These are phyloP conservation scores for Gonium pectorale DNA, from an alignment of 139 green algal genomes.

Conservation along the genomic window DNA sequence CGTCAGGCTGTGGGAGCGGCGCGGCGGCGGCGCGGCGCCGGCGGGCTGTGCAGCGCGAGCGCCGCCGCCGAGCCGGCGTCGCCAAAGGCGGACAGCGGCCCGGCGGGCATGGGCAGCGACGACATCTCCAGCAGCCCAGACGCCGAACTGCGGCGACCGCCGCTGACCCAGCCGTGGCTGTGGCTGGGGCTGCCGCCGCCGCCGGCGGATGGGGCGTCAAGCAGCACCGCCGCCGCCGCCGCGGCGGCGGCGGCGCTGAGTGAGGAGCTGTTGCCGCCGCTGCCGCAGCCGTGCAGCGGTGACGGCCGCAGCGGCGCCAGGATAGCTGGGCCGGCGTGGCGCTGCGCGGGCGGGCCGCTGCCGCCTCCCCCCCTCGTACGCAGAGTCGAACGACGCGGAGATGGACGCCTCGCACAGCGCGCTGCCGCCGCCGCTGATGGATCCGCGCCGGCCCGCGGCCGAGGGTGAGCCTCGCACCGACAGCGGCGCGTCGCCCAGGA, in stretches of 20 bases:
- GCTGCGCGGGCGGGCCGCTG: no score
- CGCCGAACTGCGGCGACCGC: neutral
- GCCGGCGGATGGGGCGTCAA: neutral
- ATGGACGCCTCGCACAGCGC: no score
- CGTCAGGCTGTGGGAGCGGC: neutral
- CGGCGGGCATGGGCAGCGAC: neutral
- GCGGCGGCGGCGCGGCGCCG: neutral
- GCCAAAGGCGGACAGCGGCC: no score
- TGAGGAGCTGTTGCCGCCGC: no score
- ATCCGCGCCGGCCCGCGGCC: neutral
- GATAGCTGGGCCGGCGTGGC: neutral
- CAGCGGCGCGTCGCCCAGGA: no score
- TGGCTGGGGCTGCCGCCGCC: neutral
- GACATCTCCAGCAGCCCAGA: neutral
- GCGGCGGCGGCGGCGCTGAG: neutral
- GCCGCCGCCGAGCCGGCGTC: neutral
- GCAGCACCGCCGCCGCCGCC: neutral
- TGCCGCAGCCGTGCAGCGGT: no score
- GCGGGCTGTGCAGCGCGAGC: neutral
- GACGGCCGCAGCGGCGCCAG: constrained; percentile 12
- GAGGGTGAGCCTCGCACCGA: no score
- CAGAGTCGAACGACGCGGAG: no score
- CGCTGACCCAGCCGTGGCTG: neutral
- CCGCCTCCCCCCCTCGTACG: no score
- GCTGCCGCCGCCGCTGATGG: neutral